These are phyloP conservation scores for Hypoxylon sp. DNA, from an alignment of 2,329 filamentous ascomycete genomes.

Conservation along the genomic window DNA sequence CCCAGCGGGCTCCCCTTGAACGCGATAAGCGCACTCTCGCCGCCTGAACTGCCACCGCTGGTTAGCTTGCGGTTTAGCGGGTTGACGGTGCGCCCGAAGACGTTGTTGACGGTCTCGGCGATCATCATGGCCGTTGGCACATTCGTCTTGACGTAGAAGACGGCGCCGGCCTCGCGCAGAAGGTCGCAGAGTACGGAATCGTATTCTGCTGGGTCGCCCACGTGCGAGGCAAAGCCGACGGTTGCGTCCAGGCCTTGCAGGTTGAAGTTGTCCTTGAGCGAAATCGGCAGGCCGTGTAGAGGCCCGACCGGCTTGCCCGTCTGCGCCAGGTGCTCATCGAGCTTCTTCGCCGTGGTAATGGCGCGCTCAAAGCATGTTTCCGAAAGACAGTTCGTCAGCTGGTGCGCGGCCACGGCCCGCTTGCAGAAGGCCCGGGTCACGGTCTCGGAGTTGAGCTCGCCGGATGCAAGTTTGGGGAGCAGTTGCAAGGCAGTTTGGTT, in stretches of 20 bases:
- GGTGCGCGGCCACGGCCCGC: constrained; percentile 57
- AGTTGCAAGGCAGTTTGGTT: constrained; percentile 54
- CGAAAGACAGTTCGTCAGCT: constrained; percentile 65
- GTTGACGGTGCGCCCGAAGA: constrained; percentile 74
- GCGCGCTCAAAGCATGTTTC: constrained; percentile 70
- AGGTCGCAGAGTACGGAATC: constrained; percentile 61
- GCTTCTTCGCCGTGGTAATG: constrained; percentile 61
- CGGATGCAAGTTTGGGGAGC: constrained; percentile 55
- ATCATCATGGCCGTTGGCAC: constrained; percentile 78
- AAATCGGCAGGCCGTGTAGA: constrained; percentile 75
- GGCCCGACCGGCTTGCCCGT: constrained; percentile 69
- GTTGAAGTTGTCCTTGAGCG: constrained; percentile 81
- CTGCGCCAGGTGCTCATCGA: constrained; percentile 66
- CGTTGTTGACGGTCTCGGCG: constrained; percentile 75
- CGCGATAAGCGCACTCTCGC: constrained; percentile 74
- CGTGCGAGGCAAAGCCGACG: constrained; percentile 74
- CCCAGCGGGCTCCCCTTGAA: constrained; percentile 73
- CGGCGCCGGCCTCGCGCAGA: constrained; percentile 64
- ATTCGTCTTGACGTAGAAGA: constrained; percentile 71
- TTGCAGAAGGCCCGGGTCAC: constrained; percentile 59
- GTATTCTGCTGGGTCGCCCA: constrained; percentile 67
- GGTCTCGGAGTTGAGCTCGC: constrained; percentile 56
- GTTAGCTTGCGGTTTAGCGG: constrained; percentile 72
- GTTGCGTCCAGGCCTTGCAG: constrained; percentile 72
- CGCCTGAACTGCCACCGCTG: constrained; percentile 76